phyloP scores from a whole-genome alignment of 441 rosid genomes.

The Biscutella laevigata region DNA sequence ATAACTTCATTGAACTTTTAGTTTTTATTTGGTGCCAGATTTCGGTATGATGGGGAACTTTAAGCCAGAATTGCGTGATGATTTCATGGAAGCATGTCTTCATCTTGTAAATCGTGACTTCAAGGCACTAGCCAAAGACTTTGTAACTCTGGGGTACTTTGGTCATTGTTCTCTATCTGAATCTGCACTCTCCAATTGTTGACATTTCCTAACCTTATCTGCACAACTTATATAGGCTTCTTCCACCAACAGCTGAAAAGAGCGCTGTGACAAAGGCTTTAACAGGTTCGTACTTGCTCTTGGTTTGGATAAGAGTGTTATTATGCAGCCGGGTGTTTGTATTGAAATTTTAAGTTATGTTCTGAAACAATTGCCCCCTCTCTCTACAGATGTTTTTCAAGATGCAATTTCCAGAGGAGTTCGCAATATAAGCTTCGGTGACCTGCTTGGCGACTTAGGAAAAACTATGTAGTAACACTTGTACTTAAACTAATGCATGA shows the following conservation, averaged over 20 bases:
- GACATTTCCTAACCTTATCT: conserved; percentile 21
- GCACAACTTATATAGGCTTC: conserved; percentile 48
- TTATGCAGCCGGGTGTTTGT: neutral
- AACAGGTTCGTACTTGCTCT: conserved; percentile 45
- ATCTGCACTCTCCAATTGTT: conserved; percentile 14
- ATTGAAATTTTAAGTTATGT: neutral
- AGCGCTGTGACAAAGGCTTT: conserved; percentile 77
- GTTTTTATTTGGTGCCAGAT: conserved; percentile 43
- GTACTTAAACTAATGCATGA: conserved; percentile 3
- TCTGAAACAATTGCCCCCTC: conserved; percentile 11
- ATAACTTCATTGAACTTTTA: conserved; percentile 24
- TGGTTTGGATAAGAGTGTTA: conserved; percentile 5
- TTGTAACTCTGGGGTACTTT: conserved; percentile 82
- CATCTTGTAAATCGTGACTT: conserved; percentile 96
- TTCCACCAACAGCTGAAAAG: conserved; percentile 82
- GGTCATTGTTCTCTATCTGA: conserved; percentile 19
- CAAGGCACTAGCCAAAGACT: conserved; percentile 80
- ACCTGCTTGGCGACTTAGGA: conserved; percentile 83
- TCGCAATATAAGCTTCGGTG: conserved; percentile 85
- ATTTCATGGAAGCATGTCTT: conserved; percentile 92
- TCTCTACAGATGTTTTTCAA: conserved; percentile 58
- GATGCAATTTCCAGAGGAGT: conserved; percentile 79
- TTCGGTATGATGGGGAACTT: conserved; percentile 99
- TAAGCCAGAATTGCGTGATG: conserved; percentile 80
- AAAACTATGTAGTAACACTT: conserved; percentile 57